Evolutionary conservation across 345 rosid genomes (phyloP), one percentile per base, ranked within the genome.

Genomic region (Odontarrhena argentea): DNA sequence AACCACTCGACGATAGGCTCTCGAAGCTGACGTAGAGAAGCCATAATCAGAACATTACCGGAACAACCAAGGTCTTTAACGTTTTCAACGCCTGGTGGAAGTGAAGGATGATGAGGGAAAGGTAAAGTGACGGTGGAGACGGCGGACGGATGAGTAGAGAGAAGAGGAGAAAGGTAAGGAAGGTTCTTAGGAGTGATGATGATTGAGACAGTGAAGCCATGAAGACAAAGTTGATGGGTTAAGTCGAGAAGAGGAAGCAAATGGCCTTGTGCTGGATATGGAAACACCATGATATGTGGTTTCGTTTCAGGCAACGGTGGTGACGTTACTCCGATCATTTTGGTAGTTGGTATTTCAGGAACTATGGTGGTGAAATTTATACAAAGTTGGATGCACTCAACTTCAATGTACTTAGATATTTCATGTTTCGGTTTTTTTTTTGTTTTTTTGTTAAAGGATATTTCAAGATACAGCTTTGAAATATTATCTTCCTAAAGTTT

Each of bases 251-350:
- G 84, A 2, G 93, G 62, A 7, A 85, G 83, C 36, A 54, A 44
- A 76, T 85, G 93, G 65, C 95, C 95, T 68, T 84, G 89, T 1
- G 89, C 89, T 32, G 92, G 87, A 74, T 73, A 80, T 2, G 91
- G 89, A 61, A 87, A 86, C 43, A 87, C 71, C 12, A 83, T 77
- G 35, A 89, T 25, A 67, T 85, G 93, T 2, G 80, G 70, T 35
- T 36, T 46, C 1, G 43, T 10, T 8, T 68, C 35, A 3, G 0
- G 46, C 2, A 11, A 15, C 3, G 15, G 26, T 7, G 11, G 15
- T 7, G 11, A 15, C 36, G 30, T 62, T 53, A 41, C 10, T 60
- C 22, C 47, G 14, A 34, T 1, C n/a, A 14, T 59, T 35, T 32
- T 25, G 22, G 42, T 2, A 0, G 18, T 32, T 45, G 53, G 13